Evolutionary conservation across 306 rosid species (phyloP), one percentile per base, ranked within the genome.

Genomic region (Malus sieversii): DNA sequence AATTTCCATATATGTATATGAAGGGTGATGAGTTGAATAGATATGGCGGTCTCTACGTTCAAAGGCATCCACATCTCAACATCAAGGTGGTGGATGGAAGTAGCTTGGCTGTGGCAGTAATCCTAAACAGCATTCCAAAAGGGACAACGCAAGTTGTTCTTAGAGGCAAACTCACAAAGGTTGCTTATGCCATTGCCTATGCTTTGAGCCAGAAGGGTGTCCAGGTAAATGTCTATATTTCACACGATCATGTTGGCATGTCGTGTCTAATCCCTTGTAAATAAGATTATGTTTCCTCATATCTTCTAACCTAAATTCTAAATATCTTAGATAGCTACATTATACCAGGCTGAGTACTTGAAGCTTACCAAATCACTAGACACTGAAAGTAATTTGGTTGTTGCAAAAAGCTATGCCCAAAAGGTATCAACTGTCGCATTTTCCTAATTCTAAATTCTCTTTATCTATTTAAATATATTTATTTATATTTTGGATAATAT

Each of bases 11-110:
- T 23, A 48, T 15, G 53, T 15, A 2, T 58, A 2, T 71, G 52
- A 72, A 93, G 89, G 92, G 77, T 20, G 91, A 89, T 7, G 89
- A 84, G 10, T 87, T 90, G 61, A 92, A 92, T 71, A 65, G 72
- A 1, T 73, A 88, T 77, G 98, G 96, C 65, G 90, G 83, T 3
- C 33, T 85, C 33, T 93, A 85, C 63, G 77, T 89, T 42, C 71
- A 61, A 0, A 87, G 71, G 72, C 35, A 85, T 75, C 92, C 96
- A 40, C 55, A 82, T 52, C 78, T 93, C 4, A 86, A 80, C 18
- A 77, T 90, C 29, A 89, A 75, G 82, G 46, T 93, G 72, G 98
- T 93, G 4, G 98, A 93, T 85, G 96, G 92, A 2, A 88, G 92
- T 23, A 87, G 91, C 68, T 82, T 90, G 16, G 91, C 82, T 5